Evolutionary conservation across 257 asterid genomes (phyloP), one percentile per base, ranked within the genome.

Genomic region (Coffea eugenioides): DNA sequence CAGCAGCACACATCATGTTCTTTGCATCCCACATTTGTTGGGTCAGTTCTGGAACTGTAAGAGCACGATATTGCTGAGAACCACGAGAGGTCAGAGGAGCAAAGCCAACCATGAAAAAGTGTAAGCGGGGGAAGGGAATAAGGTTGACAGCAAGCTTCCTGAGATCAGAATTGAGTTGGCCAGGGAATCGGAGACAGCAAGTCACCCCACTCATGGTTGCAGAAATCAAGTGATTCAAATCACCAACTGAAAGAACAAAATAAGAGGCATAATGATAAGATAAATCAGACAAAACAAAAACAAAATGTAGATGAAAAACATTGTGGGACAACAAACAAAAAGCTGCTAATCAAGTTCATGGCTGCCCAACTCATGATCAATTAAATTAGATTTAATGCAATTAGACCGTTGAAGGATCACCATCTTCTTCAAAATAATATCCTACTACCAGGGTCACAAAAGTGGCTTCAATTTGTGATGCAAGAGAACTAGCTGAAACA

Each of bases 1-100:
- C 97, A 54, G 97, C 97, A 68, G 97, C 97, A 76, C 97, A 93
- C 97, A 93, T 93, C 97, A 93, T 93, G 88, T 93, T 93, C 90
- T 93, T 93, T 79, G 97, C 81, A 68, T 93, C 97, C 97, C 97
- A 93, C 97, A 93, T 93, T 85, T 93, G 97, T 75, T 93, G 97
- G 71, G 97, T 93, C 12, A 93, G 91, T 85, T 93, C 97, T 2
- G 97, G 97, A 71, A 91, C 97, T 21, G 97, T 91, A 16, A 93
- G 93, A 67, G 98, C 92, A 16, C 97, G 94, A 87, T 93, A 93
- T 76, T 90, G 97, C 90, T 93, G 98, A 75, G 98, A 93, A 10
- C 98, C 97, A 73, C 97, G 97, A 56, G 97, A 93, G 39, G 97
- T 93, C 69, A 93, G 85, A 43, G 98, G 96, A 79, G 98, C 96